Evolutionary conservation across 2,329 filamentous ascomycete species (phyloP).

Genomic region (Phaeomoniella chlamydospora): DNA sequence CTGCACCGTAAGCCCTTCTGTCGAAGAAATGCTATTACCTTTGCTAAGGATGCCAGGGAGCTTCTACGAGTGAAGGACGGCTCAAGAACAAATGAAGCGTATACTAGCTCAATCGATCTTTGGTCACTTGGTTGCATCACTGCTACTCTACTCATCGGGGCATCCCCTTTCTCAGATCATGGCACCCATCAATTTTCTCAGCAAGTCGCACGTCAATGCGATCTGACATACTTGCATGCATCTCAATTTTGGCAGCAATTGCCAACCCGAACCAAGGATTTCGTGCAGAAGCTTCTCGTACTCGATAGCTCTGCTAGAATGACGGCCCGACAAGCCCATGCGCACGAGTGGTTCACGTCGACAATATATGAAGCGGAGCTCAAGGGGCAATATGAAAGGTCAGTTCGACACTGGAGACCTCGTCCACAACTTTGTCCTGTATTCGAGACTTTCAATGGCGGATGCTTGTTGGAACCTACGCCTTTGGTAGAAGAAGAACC

Average conservation of each 20-base stretch:
- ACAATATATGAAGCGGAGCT: constrained; percentile 30
- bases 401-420: constrained; percentile 36
- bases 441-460: constrained; percentile 7
- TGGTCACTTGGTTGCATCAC: constrained; percentile 47
- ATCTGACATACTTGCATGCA: constrained; percentile 29
- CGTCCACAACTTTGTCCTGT: constrained; percentile 9
- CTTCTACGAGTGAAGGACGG: constrained; percentile 13
- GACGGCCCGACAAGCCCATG: constrained; percentile 37
- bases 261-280: constrained; percentile 31
- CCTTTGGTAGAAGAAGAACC: constrained; percentile 1
- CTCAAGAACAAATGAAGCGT: constrained; percentile 13
- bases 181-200: constrained; percentile 14
- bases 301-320: constrained; percentile 34
- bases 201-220: constrained; percentile 20
- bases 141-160: constrained; percentile 35
- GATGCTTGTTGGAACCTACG: constrained; percentile 3
- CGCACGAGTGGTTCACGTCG: constrained; percentile 43
- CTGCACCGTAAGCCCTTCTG: constrained; percentile 46
- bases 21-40: no score
- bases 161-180: constrained; percentile 29
- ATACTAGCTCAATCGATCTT: constrained; percentile 45
- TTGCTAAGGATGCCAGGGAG: constrained; percentile 11
- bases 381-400: constrained; percentile 32
- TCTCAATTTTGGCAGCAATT: constrained; percentile 27
- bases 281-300: constrained; percentile 36